Evolutionary conservation across 2,329 filamentous ascomycete genomes (phyloP), one percentile per base, ranked within the genome.

Genomic region (Paramyrothecium roridum): DNA sequence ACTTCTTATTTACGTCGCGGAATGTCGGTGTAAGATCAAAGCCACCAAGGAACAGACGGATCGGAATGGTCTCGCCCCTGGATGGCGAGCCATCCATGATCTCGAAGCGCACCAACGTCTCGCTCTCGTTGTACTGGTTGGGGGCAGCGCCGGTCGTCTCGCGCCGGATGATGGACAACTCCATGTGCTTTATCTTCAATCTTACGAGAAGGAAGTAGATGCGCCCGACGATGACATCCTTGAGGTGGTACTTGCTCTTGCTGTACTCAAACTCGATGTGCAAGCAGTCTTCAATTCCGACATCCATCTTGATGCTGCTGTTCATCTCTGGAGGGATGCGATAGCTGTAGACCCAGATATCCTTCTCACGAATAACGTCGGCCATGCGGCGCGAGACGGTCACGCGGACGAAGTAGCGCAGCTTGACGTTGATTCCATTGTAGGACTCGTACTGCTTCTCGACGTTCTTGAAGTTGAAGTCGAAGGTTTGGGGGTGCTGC

Each of bases 381-480:
- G 92, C 91, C 92, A 99, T 98, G 71, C 95, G 87, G 67, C 95
- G 86, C 52, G 92, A 96, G 50, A 99, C 95, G 37, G 95, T 99
- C 64, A 98, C 95, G 65, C 93, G 90, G 56, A 98, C 88, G 76
- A 98, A 98, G 84, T 99, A 99, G 65, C 95, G 92, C 71, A 99
- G 84, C 80, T 96, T 96, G 68, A 99, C 95, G 71, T 99, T 99
- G 85, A 99, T 99, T 70, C 95, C 95, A 72, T 96, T 96, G 82
- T 99, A 99, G 62, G 93, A 97, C 77, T 99, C 96, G 82, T 99
- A 99, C 75, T 96, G 93, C 81, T 99, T 99, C 83, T 99, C 95
- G 67, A 99, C 92, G 74, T 98, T 99, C 76, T 98, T 98, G 85
- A 99, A 99, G 80, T 97, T 96, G 85, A 99, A 99, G 64, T 96